Percentiles rank a stretch among this genome's conserved stretches.
These are phyloP conservation scores for Calonectria honghensis DNA, from an alignment of 2,329 filamentous ascomycete species.

Conservation along the genomic window DNA sequence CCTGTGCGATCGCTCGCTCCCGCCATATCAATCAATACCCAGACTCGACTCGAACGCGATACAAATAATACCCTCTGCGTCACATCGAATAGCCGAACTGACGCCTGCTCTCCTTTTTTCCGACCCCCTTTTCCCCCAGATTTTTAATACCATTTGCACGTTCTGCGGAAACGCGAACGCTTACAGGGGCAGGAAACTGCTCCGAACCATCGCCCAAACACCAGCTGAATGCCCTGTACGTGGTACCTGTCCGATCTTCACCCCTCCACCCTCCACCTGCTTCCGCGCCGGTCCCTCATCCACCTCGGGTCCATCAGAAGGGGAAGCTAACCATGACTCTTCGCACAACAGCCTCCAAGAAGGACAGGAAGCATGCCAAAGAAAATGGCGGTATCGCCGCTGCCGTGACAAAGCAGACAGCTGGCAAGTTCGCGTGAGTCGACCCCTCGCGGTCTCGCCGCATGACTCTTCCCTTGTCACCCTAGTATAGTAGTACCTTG, in stretches of 20 bases:
- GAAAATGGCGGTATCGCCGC: conserved; percentile 71
- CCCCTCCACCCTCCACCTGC: conserved; percentile 44
- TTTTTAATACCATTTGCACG: conserved; percentile 39
- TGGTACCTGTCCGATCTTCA: conserved; percentile 46
- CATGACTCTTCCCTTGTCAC: conserved; percentile 54
- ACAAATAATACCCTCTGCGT: conserved; percentile 35
- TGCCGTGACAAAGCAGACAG: conserved; percentile 71
- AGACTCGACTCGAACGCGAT: conserved; percentile 43
- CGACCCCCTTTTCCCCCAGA: background rate
- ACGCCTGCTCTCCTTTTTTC: conserved; percentile 41
- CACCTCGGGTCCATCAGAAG: conserved; percentile 41
- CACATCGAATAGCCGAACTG: conserved; percentile 43
- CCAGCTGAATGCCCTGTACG: conserved; percentile 63
- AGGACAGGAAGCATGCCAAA: conserved; percentile 74
- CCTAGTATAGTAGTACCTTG: conserved; percentile 38
- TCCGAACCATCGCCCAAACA: conserved; percentile 55
- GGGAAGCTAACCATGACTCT: conserved; percentile 52
- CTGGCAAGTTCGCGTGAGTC: conserved; percentile 72
- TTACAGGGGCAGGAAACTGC: conserved; percentile 58
- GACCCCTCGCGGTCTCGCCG: conserved; percentile 48
- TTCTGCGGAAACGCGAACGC: conserved; percentile 57
- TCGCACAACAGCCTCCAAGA: conserved; percentile 65
- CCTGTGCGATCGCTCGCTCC: conserved; percentile 32
- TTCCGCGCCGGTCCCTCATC: conserved; percentile 42
- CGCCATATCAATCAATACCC: conserved; percentile 25